Evolutionary conservation across 208 protist species (phyloP).

Genomic region (Angomonas ambiguus): DNA sequence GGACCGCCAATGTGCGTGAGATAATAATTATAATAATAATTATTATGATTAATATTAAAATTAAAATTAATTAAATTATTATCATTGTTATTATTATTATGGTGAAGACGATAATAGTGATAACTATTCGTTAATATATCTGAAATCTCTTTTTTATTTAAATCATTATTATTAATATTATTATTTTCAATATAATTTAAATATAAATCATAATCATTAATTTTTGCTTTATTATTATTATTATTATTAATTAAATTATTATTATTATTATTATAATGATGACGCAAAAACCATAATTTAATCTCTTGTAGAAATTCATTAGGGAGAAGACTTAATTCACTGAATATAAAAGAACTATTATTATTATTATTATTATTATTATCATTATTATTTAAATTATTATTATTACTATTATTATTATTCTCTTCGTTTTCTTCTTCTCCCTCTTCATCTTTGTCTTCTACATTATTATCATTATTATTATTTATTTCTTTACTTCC

Average conservation of each 20-base stretch:
- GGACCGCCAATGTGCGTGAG: not conserved
- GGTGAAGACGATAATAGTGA: constrained; percentile 5
- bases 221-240: not conserved
- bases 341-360: not conserved
- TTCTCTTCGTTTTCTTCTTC: too few relatives aligned
- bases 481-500: too few relatives aligned
- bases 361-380: not conserved
- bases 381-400: constrained; percentile 5
- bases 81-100: constrained; percentile 17
- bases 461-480: too few relatives aligned
- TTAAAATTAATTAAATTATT: not conserved
- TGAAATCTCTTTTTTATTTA: not conserved
- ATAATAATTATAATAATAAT: constrained; percentile 3
- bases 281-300: too few relatives aligned
- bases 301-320: not conserved
- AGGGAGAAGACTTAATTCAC: too few relatives aligned
- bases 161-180: not conserved
- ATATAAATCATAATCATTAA: not conserved
- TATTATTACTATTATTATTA: too few relatives aligned
- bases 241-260: constrained; percentile 1
- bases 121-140: not conserved
- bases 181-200: not conserved
- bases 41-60: not conserved
- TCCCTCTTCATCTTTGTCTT: not conserved
- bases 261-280: constrained; percentile 11